Percentiles rank a stretch among this genome's conserved stretches.
Evolutionary conservation across 2,329 filamentous ascomycete genomes (phyloP).

Genomic region (Xylaria sp.): DNA sequence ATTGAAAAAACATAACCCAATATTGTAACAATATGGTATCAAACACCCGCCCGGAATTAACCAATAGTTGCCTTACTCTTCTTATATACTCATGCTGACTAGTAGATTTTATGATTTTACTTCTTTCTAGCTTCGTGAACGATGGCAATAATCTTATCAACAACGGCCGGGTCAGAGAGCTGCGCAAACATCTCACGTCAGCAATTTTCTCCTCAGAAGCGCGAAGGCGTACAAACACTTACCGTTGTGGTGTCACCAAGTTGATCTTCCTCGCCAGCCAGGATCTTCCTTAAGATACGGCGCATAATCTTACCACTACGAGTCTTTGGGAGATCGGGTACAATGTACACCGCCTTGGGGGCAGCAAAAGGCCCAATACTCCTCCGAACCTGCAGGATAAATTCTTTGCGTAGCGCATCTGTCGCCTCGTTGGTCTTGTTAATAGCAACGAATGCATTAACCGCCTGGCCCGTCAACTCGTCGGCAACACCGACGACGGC

Average conservation of each 20-base stretch:
- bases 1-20: constrained; percentile 24
- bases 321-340: constrained; percentile 96
- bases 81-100: constrained; percentile 13
- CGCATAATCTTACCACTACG: constrained; percentile 99
- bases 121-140: constrained; percentile 74
- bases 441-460: constrained; percentile 95
- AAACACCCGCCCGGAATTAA: constrained; percentile 28
- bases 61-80: constrained; percentile 34
- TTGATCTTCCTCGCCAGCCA: constrained; percentile 97
- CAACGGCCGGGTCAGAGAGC: constrained; percentile 89
- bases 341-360: constrained; percentile 90
- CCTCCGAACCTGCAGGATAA: constrained; percentile 94
- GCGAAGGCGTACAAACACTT: constrained; percentile 55
- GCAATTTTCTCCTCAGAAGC: background rate
- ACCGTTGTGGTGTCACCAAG: constrained; percentile 93
- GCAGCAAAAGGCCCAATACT: constrained; percentile 97
- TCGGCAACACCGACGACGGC: constrained; percentile 94
- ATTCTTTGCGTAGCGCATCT: constrained; percentile 90
- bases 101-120: constrained; percentile 48
- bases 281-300: constrained; percentile 94
- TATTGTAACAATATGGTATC: constrained; percentile 41
- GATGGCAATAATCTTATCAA: constrained; percentile 86
- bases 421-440: constrained; percentile 82
- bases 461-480: constrained; percentile 95
- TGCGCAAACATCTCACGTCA: constrained; percentile 51